These are phyloP conservation scores for Yarrowia porcina DNA, from an alignment of 805 yeast genomes.

Conservation along the genomic window DNA sequence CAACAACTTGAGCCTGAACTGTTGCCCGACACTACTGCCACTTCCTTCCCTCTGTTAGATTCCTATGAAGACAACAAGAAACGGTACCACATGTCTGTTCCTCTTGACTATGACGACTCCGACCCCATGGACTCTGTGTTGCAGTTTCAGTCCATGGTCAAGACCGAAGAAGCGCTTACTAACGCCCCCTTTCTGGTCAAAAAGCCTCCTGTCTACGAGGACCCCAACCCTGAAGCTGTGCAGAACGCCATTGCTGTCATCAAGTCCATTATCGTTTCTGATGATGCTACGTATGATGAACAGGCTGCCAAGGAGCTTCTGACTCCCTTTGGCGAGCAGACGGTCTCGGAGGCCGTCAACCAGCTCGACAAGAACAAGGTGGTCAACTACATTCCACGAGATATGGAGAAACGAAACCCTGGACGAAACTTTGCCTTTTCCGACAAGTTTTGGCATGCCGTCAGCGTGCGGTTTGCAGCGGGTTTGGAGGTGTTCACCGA, in stretches of 20 bases:
- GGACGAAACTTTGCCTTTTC: constrained; percentile 56
- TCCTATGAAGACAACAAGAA: constrained; percentile 45
- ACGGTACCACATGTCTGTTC: constrained; percentile 37
- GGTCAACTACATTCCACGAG: constrained; percentile 40
- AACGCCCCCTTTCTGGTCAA: constrained; percentile 67
- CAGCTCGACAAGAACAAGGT: constrained; percentile 47
- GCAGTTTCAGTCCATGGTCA: constrained; percentile 6
- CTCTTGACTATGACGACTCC: background rate
- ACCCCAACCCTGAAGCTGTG: background rate
- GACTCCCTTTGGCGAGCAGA: constrained; percentile 44
- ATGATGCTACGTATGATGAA: constrained; percentile 47
- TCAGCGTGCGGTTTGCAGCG: constrained; percentile 40
- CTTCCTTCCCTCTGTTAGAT: constrained; percentile 27
- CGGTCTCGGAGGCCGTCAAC: constrained; percentile 49
- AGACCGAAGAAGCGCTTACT: constrained; percentile 42
- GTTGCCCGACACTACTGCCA: constrained; percentile 31
- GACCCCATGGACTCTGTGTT: background rate
- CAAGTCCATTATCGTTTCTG: constrained; percentile 56
- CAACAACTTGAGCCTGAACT: constrained; percentile 45
- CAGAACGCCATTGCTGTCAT: constrained; percentile 31
- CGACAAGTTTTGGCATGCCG: constrained; percentile 48
- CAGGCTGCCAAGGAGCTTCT: constrained; percentile 49
- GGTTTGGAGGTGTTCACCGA: constrained; percentile 43
- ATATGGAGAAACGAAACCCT: constrained; percentile 38
- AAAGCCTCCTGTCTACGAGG: background rate